These are phyloP conservation scores for Grosmannia huntii DNA, from an alignment of 2,329 filamentous ascomycete genomes.

Conservation along the genomic window DNA sequence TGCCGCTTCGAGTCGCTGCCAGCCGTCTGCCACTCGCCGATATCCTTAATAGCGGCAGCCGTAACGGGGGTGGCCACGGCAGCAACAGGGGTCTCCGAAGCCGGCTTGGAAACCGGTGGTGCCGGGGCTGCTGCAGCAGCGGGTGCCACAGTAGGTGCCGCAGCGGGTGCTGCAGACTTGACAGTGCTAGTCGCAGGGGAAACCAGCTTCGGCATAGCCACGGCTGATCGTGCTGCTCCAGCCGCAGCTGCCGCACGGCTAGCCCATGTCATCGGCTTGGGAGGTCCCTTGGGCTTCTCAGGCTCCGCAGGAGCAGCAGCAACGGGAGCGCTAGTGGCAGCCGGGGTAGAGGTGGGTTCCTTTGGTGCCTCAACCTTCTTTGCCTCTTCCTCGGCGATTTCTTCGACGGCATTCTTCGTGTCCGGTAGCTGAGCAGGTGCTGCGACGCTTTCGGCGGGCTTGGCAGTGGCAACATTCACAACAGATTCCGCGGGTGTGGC, in stretches of 20 bases:
- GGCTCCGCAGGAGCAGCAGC: conserved; percentile 29
- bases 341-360: conserved; percentile 44
- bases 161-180: conserved; percentile 38
- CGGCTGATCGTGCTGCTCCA: conserved; percentile 35
- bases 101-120: conserved; percentile 16
- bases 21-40: conserved; percentile 77
- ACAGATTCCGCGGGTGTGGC: conserved; percentile 20
- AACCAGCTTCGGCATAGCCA: conserved; percentile 43
- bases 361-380: conserved; percentile 55
- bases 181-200: conserved; percentile 33
- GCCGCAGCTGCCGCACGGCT: conserved; percentile 51
- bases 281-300: conserved; percentile 31
- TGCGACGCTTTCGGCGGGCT: conserved; percentile 18
- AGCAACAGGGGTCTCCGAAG: conserved; percentile 4
- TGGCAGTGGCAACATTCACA: conserved; percentile 5
- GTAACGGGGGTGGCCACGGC: conserved; percentile 16
- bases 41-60: conserved; percentile 33
- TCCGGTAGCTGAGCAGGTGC: conserved; percentile 24
- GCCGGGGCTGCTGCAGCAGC: conserved; percentile 35
- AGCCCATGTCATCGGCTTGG: conserved; percentile 64
- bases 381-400: conserved; percentile 40
- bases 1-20: conserved; percentile 75
- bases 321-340: conserved; percentile 31
- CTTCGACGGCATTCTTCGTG: conserved; percentile 36
- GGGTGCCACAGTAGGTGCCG: conserved; percentile 31